These are phyloP conservation scores for Pterulicium gracile DNA, from an alignment of 1,284 basidiomycete genomes.

Conservation along the genomic window DNA sequence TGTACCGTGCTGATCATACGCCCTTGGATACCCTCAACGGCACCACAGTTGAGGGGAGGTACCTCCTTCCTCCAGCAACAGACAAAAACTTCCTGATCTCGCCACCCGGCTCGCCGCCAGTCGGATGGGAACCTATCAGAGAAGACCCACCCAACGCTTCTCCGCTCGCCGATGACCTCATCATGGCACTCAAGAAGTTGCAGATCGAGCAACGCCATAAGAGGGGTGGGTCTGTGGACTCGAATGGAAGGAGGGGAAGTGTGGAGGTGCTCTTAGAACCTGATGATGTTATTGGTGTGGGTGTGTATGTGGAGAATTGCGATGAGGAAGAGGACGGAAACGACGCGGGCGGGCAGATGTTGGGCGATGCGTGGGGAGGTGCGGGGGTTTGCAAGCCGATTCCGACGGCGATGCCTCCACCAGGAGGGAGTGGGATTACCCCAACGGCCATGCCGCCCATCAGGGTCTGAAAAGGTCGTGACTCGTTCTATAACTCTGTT, in stretches of 20 bases:
- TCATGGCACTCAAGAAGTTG: conserved; percentile 59
- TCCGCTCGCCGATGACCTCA: conserved; percentile 86
- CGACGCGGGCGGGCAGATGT: conserved; percentile 45
- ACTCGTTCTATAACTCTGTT: no score
- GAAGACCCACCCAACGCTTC: conserved; percentile 89
- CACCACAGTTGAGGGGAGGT: conserved; percentile 30
- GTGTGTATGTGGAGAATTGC: conserved; percentile 66
- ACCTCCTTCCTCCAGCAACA: conserved; percentile 67
- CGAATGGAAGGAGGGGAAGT: conserved; percentile 19
- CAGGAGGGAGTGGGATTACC: not conserved
- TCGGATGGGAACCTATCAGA: conserved; percentile 88
- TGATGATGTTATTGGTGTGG: conserved; percentile 59
- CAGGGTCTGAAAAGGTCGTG: not conserved
- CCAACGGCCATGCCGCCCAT: not conserved
- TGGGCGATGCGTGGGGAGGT: conserved; percentile 43
- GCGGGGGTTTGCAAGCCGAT: conserved; percentile 38
- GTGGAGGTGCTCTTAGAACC: conserved; percentile 54
- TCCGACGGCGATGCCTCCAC: conserved; percentile 49
- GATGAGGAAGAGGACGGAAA: conserved; percentile 26
- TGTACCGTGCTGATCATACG: conserved; percentile 73
- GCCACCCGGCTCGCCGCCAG: conserved; percentile 94
- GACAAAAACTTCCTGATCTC: conserved; percentile 97
- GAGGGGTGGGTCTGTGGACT: not conserved
- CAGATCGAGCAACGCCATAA: conserved; percentile 32
- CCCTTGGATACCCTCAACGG: conserved; percentile 39